Evolutionary conservation across 345 rosid genomes (phyloP).

Genomic region (Mercurialis annua): DNA sequence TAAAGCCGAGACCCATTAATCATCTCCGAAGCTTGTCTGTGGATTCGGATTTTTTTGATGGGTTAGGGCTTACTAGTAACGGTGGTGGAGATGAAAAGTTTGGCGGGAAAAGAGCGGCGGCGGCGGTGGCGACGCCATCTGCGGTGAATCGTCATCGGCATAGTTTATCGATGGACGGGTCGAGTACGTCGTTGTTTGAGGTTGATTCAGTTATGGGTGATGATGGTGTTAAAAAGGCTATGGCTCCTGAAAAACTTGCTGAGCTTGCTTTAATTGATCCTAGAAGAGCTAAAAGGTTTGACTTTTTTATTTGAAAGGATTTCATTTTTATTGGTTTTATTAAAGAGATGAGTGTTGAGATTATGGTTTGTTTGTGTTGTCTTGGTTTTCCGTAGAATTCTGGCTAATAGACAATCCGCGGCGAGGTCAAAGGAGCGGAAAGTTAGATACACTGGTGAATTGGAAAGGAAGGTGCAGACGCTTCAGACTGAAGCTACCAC

Average conservation of each 20-base stretch:
- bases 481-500: conserved; percentile 97
- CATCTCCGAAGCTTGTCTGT: conserved; percentile 88
- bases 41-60: conserved; percentile 86
- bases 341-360: too few relatives aligned
- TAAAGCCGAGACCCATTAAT: conserved; percentile 38
- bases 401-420: conserved; percentile 92
- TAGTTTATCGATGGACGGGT: conserved; percentile 85
- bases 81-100: conserved; percentile 32
- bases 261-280: conserved; percentile 94
- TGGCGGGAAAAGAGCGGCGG: conserved; percentile 34
- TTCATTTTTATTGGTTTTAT: neutral
- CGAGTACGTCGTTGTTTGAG: conserved; percentile 50
- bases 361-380: conserved; percentile 9
- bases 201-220: conserved; percentile 53
- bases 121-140: conserved; percentile 9
- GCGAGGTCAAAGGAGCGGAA: conserved; percentile 97
- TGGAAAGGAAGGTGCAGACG: conserved; percentile 97
- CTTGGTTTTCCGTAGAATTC: conserved; percentile 45
- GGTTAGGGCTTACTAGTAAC: conserved; percentile 27
- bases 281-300: conserved; percentile 87
- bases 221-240: conserved; percentile 71
- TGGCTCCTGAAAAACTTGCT: conserved; percentile 77
- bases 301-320: neutral
- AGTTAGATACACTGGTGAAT: conserved; percentile 70
- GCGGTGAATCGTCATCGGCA: conserved; percentile 60